Evolutionary conservation across 306 rosid genomes (phyloP), one percentile per base, ranked within the genome.

Genomic region (Glycine soja): DNA sequence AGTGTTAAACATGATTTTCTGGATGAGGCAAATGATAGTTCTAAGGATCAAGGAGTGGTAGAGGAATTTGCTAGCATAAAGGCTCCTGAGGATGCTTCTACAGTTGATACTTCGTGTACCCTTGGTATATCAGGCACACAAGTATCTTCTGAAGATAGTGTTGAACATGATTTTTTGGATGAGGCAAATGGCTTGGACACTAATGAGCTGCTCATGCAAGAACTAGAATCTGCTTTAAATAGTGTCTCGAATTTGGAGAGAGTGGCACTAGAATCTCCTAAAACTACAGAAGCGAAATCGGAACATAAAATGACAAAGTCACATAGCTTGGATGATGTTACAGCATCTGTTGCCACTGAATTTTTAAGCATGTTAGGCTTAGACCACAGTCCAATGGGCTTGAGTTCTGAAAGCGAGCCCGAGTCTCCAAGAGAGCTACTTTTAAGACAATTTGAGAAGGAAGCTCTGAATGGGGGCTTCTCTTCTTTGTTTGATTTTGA

Each of bases 361-460:
- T 92, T 94, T 86, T 88, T 94, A 75, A 88, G 75, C 85, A 91
- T 90, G 97, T 81, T 91, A 47, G 92, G 81, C 52, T 51, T 90
- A 18, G 97, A 88, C 85, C 65, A 56, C 12, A 86, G 94, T 86
- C 87, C 93, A 42, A 30, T 66, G 71, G 84, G 65, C 34, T 46
- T 87, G 85, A 86, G 86, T 88, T 92, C 92, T 71, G 95, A 82
- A 77, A 87, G 91, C n/a, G 98, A 92, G 81, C 88, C 94, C 0
- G 94, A 92, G 76, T 94, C 98, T 58, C 98, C 98, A 16, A 88
- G 98, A 88, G 98, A 89, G 87, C 88, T 83, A 63, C 90, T 94
- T 56, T 87, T 94, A 47, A 89, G 93, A 85, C 88, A 92, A 79
- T 94, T 94, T 80, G 97, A 94, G 94, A 80, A 87, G 86, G 98